These are phyloP conservation scores for Arachnopeziza araneosa DNA, from an alignment of 2,329 filamentous ascomycete species.

Conservation along the genomic window DNA sequence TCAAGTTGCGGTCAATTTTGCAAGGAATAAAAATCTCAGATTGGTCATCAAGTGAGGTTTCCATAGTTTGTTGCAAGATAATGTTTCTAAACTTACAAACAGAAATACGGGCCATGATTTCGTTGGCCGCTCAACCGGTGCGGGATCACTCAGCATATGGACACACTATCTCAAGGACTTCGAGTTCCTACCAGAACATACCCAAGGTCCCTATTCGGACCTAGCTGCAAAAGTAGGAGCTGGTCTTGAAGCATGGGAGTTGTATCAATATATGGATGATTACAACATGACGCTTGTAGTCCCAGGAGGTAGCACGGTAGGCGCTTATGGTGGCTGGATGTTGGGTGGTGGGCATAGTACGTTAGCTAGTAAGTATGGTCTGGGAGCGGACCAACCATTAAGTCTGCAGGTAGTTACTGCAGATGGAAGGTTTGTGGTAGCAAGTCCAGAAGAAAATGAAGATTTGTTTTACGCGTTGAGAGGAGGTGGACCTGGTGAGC, in stretches of 20 bases:
- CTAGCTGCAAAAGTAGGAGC: conserved; percentile 25
- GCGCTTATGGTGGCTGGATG: conserved; percentile 18
- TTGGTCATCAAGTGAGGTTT: conserved; percentile 12
- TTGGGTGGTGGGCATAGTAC: conserved; percentile 16
- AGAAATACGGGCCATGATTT: conserved; percentile 44
- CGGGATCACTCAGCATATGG: conserved; percentile 13
- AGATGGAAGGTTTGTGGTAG: conserved; percentile 10
- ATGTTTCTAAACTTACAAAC: conserved; percentile 15
- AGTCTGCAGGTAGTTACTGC: conserved; percentile 13
- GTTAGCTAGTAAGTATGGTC: conserved; percentile 7
- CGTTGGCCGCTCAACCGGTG: conserved; percentile 39
- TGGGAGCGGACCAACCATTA: conserved; percentile 16
- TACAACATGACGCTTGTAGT: conserved; percentile 23
- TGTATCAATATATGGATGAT: conserved; percentile 27
- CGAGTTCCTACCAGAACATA: conserved; percentile 8
- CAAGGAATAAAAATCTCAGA: conserved; percentile 11
- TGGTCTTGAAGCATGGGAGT: conserved; percentile 11
- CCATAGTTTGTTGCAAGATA: neutral
- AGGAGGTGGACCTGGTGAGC: conserved; percentile 24
- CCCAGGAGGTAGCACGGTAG: conserved; percentile 7
- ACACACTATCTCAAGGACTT: conserved; percentile 13
- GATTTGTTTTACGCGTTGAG: conserved; percentile 16
- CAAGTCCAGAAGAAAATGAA: conserved; percentile 26
- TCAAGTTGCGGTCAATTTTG: conserved; percentile 28
- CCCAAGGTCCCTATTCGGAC: conserved; percentile 1